Percentiles rank a stretch among this genome's conserved stretches.
phyloP scores from a whole-genome alignment of 176 grass and related monocot genomes.

The Stipa capillata region DNA sequence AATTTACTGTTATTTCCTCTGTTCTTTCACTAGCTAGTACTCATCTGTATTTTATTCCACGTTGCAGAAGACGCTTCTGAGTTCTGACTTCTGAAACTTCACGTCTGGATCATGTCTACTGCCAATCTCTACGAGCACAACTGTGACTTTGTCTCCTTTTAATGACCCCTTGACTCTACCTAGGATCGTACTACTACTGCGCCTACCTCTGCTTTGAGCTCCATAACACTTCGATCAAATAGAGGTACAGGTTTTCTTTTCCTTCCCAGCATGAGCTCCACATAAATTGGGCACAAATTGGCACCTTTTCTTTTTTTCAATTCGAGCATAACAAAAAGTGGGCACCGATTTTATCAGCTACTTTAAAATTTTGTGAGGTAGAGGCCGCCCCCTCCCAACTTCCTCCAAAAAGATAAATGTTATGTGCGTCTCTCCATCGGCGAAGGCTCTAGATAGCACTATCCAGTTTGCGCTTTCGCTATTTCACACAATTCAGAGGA shows the following conservation, averaged over 20 bases:
- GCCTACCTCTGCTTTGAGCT: not conserved
- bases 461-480: too few relatives aligned
- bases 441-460: too few relatives aligned
- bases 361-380: not conserved
- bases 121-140: not conserved
- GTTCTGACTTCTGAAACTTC: not conserved
- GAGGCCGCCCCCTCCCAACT: too few relatives aligned
- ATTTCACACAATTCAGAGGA: too few relatives aligned
- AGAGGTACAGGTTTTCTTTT: not conserved
- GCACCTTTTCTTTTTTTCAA: not conserved
- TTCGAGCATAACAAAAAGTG: too few relatives aligned
- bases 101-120: not conserved
- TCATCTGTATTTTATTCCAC: not conserved
- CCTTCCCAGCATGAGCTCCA: not conserved
- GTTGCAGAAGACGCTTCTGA: not conserved
- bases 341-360: too few relatives aligned
- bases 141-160: not conserved
- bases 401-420: too few relatives aligned
- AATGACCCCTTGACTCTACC: not conserved
- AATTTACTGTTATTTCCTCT: too few relatives aligned
- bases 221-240: not conserved
- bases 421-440: too few relatives aligned
- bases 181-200: not conserved
- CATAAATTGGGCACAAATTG: not conserved
- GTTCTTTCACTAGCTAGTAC: too few relatives aligned